Base-by-base conservation (phyloP, 495 filamentous ascomycete species). In the Neurospora tetraspora region DNA sequence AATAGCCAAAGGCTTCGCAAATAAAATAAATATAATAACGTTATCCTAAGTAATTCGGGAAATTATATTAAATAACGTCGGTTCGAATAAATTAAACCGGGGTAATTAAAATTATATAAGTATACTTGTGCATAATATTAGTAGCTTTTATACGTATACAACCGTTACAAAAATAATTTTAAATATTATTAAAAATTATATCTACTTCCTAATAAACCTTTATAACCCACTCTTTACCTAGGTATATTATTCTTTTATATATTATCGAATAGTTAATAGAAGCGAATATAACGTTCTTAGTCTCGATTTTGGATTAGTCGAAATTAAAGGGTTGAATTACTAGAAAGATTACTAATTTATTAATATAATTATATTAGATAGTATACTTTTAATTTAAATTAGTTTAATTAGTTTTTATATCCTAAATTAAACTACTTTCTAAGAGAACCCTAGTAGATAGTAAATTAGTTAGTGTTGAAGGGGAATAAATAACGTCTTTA, bases 381-480 rank as follows among this genome's bases (percentile, higher is more conserved):
- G n/a, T n/a, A n/a, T n/a, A n/a, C n/a, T n/a, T n/a, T n/a, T n/a
- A n/a, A 36, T n/a, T n/a, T n/a, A n/a, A n/a, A n/a, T 40, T 40
- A 40, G 16, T 14, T 40, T 39, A 40, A 3, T 40, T 43, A 8
- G 16, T 43, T 12, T 43, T 43, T 43, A 18, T 43, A 43, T 43
- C 16, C 16, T n/a, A 43, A 18, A 43, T 43, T n/a, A 43, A 18
- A 6, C 40, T 6, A 6, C 16, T 43, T 7, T 43, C 12, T 2
- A 16, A 0, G 0, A 43, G 5, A 0, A 7, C 1, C 1, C 5
- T 16, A n/a, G 2, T 43, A 7, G 8, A 43, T n/a, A 43, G 6
- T n/a, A 43, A 4, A 8, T 43, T 18, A 8, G 2, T 2, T 18
- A 8, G 4, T n/a, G 7, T 43, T 0, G 4, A 18, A 18, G 16